These are phyloP conservation scores for Rhododendron ovatum DNA, from an alignment of 148 eudicot species.

Conservation along the genomic window DNA sequence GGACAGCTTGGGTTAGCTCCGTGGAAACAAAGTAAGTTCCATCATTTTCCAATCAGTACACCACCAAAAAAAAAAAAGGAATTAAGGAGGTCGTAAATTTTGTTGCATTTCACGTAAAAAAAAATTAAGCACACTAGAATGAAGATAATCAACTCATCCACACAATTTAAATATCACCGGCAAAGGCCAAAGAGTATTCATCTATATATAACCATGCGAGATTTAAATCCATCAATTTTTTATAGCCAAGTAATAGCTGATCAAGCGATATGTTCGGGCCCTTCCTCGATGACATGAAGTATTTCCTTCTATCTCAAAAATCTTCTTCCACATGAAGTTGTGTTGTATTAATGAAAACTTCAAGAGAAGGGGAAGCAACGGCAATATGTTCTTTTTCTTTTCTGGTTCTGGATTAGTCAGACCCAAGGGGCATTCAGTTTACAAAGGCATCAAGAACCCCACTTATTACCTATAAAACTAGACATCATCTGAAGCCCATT, in stretches of 20 bases:
- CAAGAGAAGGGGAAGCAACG: not conserved
- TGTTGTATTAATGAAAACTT: not conserved
- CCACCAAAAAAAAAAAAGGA: not conserved
- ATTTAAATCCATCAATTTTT: not conserved
- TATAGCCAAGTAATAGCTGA: not conserved
- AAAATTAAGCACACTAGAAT: not conserved
- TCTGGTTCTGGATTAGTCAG: not conserved
- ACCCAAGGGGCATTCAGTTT: not conserved
- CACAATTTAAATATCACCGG: not conserved
- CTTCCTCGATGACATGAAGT: not conserved
- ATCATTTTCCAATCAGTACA: not conserved
- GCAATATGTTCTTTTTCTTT: not conserved
- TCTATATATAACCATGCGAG: not conserved
- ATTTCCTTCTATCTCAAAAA: not conserved
- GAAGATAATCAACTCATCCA: not conserved
- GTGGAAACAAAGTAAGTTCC: not conserved
- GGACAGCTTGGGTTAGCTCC: conserved; percentile 7
- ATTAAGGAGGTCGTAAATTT: not conserved
- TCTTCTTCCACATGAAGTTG: not conserved
- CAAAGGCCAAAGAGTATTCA: not conserved
- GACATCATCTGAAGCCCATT: not conserved
- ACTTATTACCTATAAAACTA: not conserved
- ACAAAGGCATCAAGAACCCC: not conserved
- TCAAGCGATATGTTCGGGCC: not conserved
- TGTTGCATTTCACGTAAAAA: not conserved